These are phyloP conservation scores for Cyanophora paradoxa DNA, from an alignment of 78 protist genomes.

Conservation along the genomic window DNA sequence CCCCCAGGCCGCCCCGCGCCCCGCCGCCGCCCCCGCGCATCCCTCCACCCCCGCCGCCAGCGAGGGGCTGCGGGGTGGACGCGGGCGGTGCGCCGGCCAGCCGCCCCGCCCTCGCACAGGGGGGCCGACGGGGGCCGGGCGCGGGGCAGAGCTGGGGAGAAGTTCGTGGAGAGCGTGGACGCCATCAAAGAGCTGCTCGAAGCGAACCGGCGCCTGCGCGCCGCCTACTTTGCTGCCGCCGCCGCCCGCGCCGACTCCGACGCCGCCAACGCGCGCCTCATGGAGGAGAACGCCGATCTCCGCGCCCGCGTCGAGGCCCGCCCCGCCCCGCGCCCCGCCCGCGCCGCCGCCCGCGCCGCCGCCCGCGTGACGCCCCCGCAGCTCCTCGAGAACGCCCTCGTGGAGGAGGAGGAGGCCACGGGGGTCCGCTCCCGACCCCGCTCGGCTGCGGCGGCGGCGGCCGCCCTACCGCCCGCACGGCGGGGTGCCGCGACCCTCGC, in stretches of 20 bases:
- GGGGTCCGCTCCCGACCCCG: no score
- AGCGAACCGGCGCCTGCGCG: neutral
- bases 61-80: neutral
- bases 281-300: neutral
- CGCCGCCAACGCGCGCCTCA: neutral
- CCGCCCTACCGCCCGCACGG: no score
- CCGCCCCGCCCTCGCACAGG: neutral
- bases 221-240: neutral
- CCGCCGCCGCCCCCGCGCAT: no score
- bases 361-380: no score
- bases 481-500: no score
- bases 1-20: no score
- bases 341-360: no score
- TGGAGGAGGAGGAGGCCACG: no score
- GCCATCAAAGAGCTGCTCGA: no score
- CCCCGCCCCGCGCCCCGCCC: no score
- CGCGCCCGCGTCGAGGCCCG: neutral
- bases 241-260: neutral
- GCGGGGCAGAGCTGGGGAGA: neutral
- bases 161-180: neutral
- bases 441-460: no score
- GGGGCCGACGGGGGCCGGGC: neutral
- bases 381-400: no score
- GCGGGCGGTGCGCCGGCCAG: neutral
- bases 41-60: neutral